phyloP scores from a whole-genome alignment of 805 yeast species.

The Schizosaccharomyces cryophilus region DNA sequence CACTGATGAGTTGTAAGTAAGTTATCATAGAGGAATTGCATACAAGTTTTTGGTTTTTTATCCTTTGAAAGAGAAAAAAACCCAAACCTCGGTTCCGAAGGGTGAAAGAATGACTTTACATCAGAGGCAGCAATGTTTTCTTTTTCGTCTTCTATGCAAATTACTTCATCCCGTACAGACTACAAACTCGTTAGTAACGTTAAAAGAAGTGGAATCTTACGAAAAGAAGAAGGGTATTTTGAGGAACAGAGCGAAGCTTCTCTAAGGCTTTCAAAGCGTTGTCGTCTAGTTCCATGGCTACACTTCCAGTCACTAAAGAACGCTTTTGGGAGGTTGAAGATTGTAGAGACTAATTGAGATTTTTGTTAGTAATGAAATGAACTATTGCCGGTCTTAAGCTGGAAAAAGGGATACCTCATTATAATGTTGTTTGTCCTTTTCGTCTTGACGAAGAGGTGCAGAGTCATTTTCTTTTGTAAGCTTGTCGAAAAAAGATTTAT shows the following conservation, averaged over 20 bases:
- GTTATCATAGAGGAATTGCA: neutral
- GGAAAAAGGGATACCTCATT: neutral
- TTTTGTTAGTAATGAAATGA: no score
- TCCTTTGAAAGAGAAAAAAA: neutral
- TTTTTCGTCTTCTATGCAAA: neutral
- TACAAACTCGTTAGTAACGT: neutral
- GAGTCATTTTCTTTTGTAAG: neutral
- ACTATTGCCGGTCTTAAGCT: no score
- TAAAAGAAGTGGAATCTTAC: neutral
- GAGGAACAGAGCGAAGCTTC: neutral
- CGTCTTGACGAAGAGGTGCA: neutral
- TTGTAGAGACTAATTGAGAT: neutral
- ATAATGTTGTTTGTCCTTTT: neutral
- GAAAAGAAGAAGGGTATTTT: neutral
- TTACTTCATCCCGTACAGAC: neutral
- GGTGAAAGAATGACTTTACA: neutral
- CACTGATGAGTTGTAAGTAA: constrained; percentile 7
- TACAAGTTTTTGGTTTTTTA: neutral
- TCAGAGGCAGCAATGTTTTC: neutral
- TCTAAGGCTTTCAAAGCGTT: neutral
- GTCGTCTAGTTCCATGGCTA: neutral
- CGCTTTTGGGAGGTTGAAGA: neutral
- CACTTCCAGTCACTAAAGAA: neutral
- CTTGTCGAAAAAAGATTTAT: neutral
- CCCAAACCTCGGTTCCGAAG: neutral